phyloP scores from a whole-genome alignment of 2,329 filamentous ascomycete genomes.

The Tolypocladium sp. region DNA sequence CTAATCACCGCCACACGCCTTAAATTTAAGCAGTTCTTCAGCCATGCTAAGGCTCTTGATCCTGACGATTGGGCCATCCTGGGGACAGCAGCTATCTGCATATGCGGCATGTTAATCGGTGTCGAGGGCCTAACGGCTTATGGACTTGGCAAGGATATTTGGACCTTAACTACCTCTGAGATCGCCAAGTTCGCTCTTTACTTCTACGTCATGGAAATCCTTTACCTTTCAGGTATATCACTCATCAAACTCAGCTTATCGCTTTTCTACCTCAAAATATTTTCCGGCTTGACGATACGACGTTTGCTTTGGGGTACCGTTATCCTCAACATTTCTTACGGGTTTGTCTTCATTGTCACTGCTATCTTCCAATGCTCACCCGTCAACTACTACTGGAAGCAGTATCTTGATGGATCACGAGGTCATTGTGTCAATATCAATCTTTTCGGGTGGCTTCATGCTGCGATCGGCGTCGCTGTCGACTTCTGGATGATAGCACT shows the following conservation, averaged over 20 bases:
- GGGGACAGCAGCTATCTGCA: constrained; percentile 13
- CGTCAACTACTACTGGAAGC: constrained; percentile 36
- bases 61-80: constrained; percentile 26
- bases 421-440: constrained; percentile 37
- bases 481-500: constrained; percentile 38
- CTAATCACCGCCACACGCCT: constrained; percentile 28
- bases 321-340: neutral
- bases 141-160: constrained; percentile 36
- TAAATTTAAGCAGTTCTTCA: constrained; percentile 22
- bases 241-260: constrained; percentile 37
- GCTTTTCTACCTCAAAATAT: constrained; percentile 41
- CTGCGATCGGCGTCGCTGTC: constrained; percentile 33
- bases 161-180: constrained; percentile 28
- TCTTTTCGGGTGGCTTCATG: constrained; percentile 34
- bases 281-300: constrained; percentile 25
- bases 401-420: constrained; percentile 28
- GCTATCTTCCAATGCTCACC: constrained; percentile 28
- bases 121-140: constrained; percentile 16
- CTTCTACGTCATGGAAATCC: constrained; percentile 25
- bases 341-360: neutral
- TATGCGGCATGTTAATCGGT: constrained; percentile 18
- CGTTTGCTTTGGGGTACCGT: constrained; percentile 23
- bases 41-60: constrained; percentile 17
- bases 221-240: constrained; percentile 32
- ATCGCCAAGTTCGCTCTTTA: constrained; percentile 29